Evolutionary conservation across 345 rosid genomes (phyloP).

Genomic region (Sisymbrium irio): DNA sequence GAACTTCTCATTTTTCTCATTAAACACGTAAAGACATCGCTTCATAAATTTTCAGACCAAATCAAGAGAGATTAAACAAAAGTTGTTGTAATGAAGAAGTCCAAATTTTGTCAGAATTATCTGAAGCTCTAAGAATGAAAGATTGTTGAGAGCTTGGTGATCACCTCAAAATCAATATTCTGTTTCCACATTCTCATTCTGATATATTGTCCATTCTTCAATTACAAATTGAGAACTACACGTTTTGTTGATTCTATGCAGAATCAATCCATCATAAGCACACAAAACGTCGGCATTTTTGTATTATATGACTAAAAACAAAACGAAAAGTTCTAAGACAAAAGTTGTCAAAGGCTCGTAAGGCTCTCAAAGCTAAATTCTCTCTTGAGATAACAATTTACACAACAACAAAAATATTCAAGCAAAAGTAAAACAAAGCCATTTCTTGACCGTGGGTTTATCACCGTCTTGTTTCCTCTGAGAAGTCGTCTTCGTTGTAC

Average conservation of each 20-base stretch:
- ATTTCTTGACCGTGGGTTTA: constrained; percentile 38
- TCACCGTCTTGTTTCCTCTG: constrained; percentile 34
- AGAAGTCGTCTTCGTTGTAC: constrained; percentile 20
- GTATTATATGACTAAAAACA: background rate
- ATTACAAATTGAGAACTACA: background rate
- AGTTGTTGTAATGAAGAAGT: background rate
- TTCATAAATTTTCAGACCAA: background rate
- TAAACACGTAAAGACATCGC: constrained; percentile 20
- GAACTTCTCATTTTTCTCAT: constrained; percentile 33
- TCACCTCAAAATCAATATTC: background rate
- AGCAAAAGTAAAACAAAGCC: constrained; percentile 40
- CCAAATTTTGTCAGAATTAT: background rate
- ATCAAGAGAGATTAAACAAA: background rate
- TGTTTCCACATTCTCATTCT: background rate
- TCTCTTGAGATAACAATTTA: background rate
- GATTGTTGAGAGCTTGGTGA: background rate
- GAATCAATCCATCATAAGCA: background rate
- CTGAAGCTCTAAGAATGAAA: background rate
- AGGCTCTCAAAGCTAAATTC: constrained; percentile 7
- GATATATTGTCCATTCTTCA: background rate
- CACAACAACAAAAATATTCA: background rate
- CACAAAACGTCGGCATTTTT: background rate
- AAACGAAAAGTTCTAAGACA: background rate
- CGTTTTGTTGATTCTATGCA: background rate
- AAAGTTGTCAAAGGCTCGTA: background rate